Evolutionary conservation across 352 stramenopile species (phyloP).

Genomic region (Phytophthora palmivora): DNA sequence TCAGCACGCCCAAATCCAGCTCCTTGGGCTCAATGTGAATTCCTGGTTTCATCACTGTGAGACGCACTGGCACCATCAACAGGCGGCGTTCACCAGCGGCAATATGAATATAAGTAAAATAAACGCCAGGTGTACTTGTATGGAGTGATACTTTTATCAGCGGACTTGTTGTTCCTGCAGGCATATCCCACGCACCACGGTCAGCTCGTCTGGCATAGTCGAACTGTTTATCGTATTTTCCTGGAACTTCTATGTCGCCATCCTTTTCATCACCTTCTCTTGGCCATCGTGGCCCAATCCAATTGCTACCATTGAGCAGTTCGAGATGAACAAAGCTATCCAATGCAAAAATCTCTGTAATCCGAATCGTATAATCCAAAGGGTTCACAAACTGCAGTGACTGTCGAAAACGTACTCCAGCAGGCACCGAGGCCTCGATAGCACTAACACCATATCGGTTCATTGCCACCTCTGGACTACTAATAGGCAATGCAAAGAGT

Average conservation of each 20-base stretch:
- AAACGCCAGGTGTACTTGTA: slow-evolving; percentile 27
- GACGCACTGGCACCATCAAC: slow-evolving; percentile 44
- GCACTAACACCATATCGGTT: slow-evolving; percentile 42
- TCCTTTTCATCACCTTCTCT: slow-evolving; percentile 21
- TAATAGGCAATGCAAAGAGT: slow-evolving; percentile 50
- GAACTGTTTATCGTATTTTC: slow-evolving; percentile 28
- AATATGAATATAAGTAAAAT: slow-evolving; percentile 52
- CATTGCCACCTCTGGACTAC: slow-evolving; percentile 27
- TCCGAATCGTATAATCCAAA: slow-evolving; percentile 40
- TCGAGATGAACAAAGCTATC: slow-evolving; percentile 47
- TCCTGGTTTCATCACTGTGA: slow-evolving; percentile 46
- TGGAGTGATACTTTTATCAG: slow-evolving; percentile 49
- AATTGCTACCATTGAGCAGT: slow-evolving; percentile 26
- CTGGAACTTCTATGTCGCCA: slow-evolving; percentile 14
- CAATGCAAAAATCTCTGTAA: slow-evolving; percentile 57
- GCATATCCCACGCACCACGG: slow-evolving; percentile 50
- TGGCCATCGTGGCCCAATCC: slow-evolving; percentile 34
- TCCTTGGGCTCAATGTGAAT: slow-evolving; percentile 47
- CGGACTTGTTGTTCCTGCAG: slow-evolving; percentile 34
- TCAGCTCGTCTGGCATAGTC: slow-evolving; percentile 24
- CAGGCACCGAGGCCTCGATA: slow-evolving; percentile 42
- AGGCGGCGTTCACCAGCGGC: slow-evolving; percentile 14
- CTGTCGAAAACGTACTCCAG: slow-evolving; percentile 38
- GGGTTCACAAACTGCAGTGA: slow-evolving; percentile 57
- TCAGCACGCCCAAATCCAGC: slow-evolving; percentile 48